Evolutionary conservation across 2,329 filamentous ascomycete genomes (phyloP).

Genomic region (Cordyceps tenuipes): DNA sequence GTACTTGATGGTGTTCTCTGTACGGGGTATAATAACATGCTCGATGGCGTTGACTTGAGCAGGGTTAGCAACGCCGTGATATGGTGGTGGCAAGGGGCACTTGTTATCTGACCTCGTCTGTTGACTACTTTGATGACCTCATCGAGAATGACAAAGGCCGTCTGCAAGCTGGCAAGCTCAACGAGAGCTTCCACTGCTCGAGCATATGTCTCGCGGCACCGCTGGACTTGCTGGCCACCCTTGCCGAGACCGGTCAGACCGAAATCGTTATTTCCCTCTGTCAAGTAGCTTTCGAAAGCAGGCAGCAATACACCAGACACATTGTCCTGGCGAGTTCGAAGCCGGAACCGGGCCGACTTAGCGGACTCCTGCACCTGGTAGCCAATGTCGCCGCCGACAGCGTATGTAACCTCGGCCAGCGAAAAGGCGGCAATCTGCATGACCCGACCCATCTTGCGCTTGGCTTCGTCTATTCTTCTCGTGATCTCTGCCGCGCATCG

Average conservation of each 20-base stretch:
- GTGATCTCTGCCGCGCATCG: conserved; percentile 65
- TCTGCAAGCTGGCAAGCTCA: conserved; percentile 89
- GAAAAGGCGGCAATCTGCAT: conserved; percentile 99
- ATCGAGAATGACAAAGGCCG: conserved; percentile 94
- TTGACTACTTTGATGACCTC: conserved; percentile 99
- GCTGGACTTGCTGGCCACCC: conserved; percentile 93
- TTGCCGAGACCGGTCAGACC: conserved; percentile 92
- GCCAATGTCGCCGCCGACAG: conserved; percentile 87
- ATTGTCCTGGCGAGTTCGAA: conserved; percentile 95
- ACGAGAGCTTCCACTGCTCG: conserved; percentile 92
- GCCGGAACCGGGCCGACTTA: conserved; percentile 82
- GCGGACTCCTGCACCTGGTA: conserved; percentile 98
- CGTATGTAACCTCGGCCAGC: conserved; percentile 93
- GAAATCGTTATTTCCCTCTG: conserved; percentile 90
- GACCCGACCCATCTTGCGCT: conserved; percentile 97
- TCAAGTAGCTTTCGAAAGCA: conserved; percentile 83
- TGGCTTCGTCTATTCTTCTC: conserved; percentile 93
- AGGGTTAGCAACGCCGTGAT: conserved; percentile 15
- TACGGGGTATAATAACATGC: conserved; percentile 93
- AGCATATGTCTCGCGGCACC: conserved; percentile 91
- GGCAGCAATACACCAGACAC: conserved; percentile 94
- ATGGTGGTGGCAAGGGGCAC: neutral
- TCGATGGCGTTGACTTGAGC: conserved; percentile 81
- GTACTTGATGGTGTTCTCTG: conserved; percentile 99
- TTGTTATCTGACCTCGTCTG: conserved; percentile 59